Conservation (phyloP, 257 asterid species). For the Nicotiana knightiana region DNA sequence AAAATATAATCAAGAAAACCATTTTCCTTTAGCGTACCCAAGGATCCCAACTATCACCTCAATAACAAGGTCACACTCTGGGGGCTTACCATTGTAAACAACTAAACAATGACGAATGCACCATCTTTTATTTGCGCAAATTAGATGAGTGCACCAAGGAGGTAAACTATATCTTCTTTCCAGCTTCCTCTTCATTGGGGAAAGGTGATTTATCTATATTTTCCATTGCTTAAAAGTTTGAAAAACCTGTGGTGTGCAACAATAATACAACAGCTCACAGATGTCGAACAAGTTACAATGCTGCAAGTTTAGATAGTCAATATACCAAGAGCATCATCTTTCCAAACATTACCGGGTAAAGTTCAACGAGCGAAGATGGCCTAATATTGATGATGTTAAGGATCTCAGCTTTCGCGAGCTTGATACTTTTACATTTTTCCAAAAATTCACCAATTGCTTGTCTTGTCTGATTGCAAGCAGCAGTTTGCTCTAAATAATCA, state of each 20-base stretch:
- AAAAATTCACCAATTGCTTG: slow-evolving; percentile 31
- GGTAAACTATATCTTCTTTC: neutral
- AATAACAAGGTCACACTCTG: neutral
- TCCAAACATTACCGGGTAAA: slow-evolving; percentile 43
- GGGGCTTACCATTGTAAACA: neutral
- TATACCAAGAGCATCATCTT: neutral
- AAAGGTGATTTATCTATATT: neutral
- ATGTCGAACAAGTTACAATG: neutral
- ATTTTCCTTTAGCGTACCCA: neutral
- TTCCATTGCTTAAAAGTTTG: neutral
- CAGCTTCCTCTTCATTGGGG: neutral
- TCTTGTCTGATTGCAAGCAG: slow-evolving; percentile 61
- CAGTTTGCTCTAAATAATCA: slow-evolving; percentile 61
- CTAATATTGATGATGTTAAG: slow-evolving; percentile 60
- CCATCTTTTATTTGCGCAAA: neutral
- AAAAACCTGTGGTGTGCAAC: neutral
- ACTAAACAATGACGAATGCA: neutral
- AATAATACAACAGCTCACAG: neutral
- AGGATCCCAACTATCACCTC: neutral
- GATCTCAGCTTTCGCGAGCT: slow-evolving; percentile 64
- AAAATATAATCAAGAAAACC: neutral
- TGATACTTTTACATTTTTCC: slow-evolving; percentile 40
- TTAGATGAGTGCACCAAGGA: neutral
- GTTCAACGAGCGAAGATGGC: slow-evolving; percentile 50
- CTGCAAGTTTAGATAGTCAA: neutral